A percentile compares a stretch with the other conserved stretches of the same genome.
Conservation (phyloP, 1,284 basidiomycete genomes). For the Polyporus tsugae region DNA sequence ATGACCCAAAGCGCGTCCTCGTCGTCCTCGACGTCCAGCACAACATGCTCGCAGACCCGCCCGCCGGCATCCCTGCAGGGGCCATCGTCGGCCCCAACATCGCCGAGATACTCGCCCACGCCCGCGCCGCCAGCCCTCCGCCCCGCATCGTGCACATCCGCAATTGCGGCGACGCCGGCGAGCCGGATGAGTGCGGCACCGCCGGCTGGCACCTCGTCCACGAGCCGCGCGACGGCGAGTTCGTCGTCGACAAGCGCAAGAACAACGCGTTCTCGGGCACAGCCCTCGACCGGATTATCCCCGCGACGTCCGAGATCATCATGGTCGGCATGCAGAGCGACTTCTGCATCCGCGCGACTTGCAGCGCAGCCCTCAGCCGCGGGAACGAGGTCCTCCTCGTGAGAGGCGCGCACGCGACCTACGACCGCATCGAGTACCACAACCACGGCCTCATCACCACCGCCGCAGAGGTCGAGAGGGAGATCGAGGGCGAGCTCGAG, state of each 20-base stretch:
- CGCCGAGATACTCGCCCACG: conserved; percentile 54
- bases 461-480: conserved; percentile 57
- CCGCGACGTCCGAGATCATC: conserved; percentile 62
- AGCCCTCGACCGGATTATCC: conserved; percentile 55
- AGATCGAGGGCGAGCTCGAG: conserved; percentile 61
- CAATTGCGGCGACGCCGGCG: conserved; percentile 64
- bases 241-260: conserved; percentile 69
- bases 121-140: conserved; percentile 54
- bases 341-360: conserved; percentile 71
- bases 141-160: conserved; percentile 73
- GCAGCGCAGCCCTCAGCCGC: conserved; percentile 63
- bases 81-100: conserved; percentile 56
- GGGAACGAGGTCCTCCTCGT: conserved; percentile 73
- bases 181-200: conserved; percentile 62
- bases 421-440: conserved; percentile 67
- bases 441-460: conserved; percentile 60
- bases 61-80: conserved; percentile 59
- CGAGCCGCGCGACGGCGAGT: conserved; percentile 55
- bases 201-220: conserved; percentile 68
- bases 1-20: conserved; percentile 52
- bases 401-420: conserved; percentile 68
- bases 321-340: conserved; percentile 74
- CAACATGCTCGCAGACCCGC: conserved; percentile 55
- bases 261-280: conserved; percentile 76
- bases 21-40: conserved; percentile 68